Evolutionary conservation across 106 monocot genomes (phyloP), one percentile per base, ranked within the genome.

Genomic region (Dioscorea zingiberensis): DNA sequence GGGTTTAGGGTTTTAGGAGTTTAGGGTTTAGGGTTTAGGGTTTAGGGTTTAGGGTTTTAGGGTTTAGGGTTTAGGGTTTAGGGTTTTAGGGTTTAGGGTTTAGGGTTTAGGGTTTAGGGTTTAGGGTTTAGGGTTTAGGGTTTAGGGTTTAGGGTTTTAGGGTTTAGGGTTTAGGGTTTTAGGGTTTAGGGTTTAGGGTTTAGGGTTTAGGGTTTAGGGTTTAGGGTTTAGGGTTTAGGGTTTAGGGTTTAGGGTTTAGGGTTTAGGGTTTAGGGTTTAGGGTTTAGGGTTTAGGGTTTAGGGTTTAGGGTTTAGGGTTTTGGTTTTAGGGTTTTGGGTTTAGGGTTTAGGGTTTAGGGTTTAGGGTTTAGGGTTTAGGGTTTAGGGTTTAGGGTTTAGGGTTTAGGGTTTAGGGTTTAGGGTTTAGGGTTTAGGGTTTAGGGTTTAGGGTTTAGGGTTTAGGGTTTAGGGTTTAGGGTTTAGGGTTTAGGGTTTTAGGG

Each of bases 301-400:
- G 71, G 71, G 61, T 71, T 71, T 62, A 63, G 71, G 71, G 61
- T 71, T 71, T 62, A 63, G 71, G 71, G 61, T 71, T 71, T 62
- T 21, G 71, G 71, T 24, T 71, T 71, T 62, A 54, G 71, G 71
- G 48, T 71, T 71, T 27, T 27, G 71, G 67, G n/a, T 67, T 67
- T 24, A 27, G 62, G 54, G 47, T 53, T 53, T 48, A 24, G 49
- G 54, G 47, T 53, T 53, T 48, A 48, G 67, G 67, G 47, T 67
- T 67, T 54, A 48, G 67, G 71, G 71, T 59, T 71, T 71, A 71
- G 71, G 71, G 71, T 71, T 71, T 71, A 71, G 71, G 71, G 71
- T 64, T 63, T 63, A 71, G 71, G 71, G 71, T 71, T 71, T 71
- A 63, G 71, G 71, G 71, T 62, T 71, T 71, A 63, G 71, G 71